Evolutionary conservation across 1,284 basidiomycete genomes (phyloP), one percentile per base, ranked within the genome.

Genomic region (Ustilago lituana): DNA sequence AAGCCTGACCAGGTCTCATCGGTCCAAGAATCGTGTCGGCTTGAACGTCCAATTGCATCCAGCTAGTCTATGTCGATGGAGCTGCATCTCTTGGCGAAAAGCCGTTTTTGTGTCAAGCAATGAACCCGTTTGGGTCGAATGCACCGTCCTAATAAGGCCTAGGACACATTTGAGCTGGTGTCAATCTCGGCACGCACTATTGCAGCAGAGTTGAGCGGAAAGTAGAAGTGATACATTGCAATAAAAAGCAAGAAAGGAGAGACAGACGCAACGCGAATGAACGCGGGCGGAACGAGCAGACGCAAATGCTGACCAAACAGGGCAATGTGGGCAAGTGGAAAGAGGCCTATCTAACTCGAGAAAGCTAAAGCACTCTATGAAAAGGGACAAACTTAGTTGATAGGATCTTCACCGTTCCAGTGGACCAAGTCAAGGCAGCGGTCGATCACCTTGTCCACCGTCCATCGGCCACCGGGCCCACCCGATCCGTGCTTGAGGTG

Each of bases 361-460:
- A 22, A 22, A n/a, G 17, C 24, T 29, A n/a, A n/a, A 43, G 24
- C 15, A 27, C 20, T 26, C 26, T 23, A 29, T 26, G 7, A 6
- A 20, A 31, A 3, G 7, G 9, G 22, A n/a, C n/a, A n/a, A n/a
- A n/a, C 23, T 27, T 60, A 69, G 50, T 69, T 53, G 49, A 73
- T 68, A 19, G 67, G 37, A 26, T 74, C 66, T 17, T 64, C 61
- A 33, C 78, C 80, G 44, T 81, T 78, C 79, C 81, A 80, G 39
- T 74, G 44, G 1, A 92, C 93, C 59, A 95, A 84, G 80, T 96
- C 92, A 39, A 89, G 87, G 24, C 93, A 91, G 55, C 87, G 85
- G 55, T 84, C 85, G 56, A 89, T 87, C 57, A 97, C 89, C 77
- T 91, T 87, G 70, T 97, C 90, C 37, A 97, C 82, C 15, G 85